Conservation (phyloP, 129 eudicot genomes). For the Daucus carota region DH1_v3.0 NC_030384.2:41782501-41783000, state of each 20-base stretch:
- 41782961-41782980: slow-evolving; percentile 34
- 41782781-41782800: too few species aligned
- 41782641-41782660: not conserved
- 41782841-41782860: not conserved
- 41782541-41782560: too few species aligned
- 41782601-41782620: not conserved
- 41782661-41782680: not conserved
- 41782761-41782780: too few species aligned
- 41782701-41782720: not conserved
- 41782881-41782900: slow-evolving; percentile 36
- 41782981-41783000: not conserved
- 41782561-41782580: too few species aligned
- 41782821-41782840: not conserved
- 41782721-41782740: not conserved
- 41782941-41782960: slow-evolving; percentile 37
- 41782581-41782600: not conserved
- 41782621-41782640: not conserved
- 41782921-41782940: slow-evolving; percentile 35
- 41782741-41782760: not conserved
- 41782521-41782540: not conserved
- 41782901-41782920: slow-evolving; percentile 24
- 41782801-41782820: not conserved
- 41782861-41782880: not conserved
- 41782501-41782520: not conserved
- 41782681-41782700: not conserved